phyloP scores from a whole-genome alignment of 2,329 filamentous ascomycete genomes.

The Cladophialophora immunda region DNA sequence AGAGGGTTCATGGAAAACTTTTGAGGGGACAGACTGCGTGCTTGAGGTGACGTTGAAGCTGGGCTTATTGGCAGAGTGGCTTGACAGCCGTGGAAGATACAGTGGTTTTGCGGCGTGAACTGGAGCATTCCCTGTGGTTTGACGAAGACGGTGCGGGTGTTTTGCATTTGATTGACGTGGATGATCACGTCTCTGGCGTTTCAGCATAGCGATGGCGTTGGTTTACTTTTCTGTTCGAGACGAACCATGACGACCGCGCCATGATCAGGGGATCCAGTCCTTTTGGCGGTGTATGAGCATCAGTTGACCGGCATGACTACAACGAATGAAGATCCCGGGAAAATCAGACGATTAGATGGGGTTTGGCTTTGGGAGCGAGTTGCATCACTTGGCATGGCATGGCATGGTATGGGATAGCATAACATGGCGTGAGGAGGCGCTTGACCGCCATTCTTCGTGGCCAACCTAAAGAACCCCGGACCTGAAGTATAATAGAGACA shows the following conservation, averaged over 20 bases:
- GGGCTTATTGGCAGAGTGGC: neutral
- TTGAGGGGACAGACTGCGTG: constrained; percentile 43
- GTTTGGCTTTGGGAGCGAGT: neutral
- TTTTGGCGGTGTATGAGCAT: neutral
- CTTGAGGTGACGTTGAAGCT: neutral
- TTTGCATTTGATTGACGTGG: neutral
- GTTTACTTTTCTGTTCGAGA: neutral
- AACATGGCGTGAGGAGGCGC: no score
- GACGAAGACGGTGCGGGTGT: neutral
- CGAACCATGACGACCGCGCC: neutral
- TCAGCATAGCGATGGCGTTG: constrained; percentile 16
- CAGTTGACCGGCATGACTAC: neutral
- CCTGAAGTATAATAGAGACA: no score
- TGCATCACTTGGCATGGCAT: neutral
- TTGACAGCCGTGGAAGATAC: neutral
- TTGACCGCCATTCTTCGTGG: no score
- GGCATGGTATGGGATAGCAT: neutral
- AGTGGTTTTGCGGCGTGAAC: neutral
- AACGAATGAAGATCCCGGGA: neutral
- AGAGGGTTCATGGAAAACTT: constrained; percentile 87
- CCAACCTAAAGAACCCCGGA: no score
- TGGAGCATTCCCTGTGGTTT: neutral
- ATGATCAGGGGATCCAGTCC: neutral
- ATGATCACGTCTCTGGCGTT: neutral
- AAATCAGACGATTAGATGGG: neutral